phyloP scores from a whole-genome alignment of 805 yeast species.

The Priceomyces haplophilus region DNA sequence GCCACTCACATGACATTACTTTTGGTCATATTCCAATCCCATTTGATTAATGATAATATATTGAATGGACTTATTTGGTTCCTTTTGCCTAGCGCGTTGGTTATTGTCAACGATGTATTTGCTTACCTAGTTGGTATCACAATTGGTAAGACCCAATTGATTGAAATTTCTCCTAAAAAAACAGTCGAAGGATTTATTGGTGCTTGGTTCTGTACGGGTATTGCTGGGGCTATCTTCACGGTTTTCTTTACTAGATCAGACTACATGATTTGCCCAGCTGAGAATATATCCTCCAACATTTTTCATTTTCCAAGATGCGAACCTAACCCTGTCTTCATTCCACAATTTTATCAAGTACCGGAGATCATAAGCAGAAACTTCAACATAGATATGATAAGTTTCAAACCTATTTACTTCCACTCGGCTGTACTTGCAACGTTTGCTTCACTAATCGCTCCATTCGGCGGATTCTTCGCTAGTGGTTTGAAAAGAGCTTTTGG shows the following conservation, averaged over 20 bases:
- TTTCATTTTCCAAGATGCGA: constrained; percentile 69
- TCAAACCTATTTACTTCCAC: constrained; percentile 90
- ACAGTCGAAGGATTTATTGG: constrained; percentile 97
- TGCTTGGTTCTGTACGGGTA: constrained; percentile 91
- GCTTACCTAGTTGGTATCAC: constrained; percentile 97
- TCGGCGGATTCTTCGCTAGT: constrained; percentile 97
- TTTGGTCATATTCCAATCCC: constrained; percentile 90
- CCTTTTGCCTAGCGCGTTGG: constrained; percentile 85
- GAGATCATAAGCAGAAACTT: constrained; percentile 52
- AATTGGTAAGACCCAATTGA: constrained; percentile 88
- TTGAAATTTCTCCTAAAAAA: constrained; percentile 93
- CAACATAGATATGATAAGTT: constrained; percentile 44
- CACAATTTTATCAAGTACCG: constrained; percentile 77
- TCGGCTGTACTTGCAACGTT: constrained; percentile 83
- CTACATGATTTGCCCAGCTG: constrained; percentile 87
- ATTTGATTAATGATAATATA: constrained; percentile 84
- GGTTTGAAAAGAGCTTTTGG: constrained; percentile 97
- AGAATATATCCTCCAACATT: constrained; percentile 57
- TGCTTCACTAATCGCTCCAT: constrained; percentile 96
- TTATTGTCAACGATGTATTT: constrained; percentile 90
- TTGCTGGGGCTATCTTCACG: constrained; percentile 67
- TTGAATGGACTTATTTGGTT: constrained; percentile 93
- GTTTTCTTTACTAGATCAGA: constrained; percentile 59
- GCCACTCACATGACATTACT: constrained; percentile 91
- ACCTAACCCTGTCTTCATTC: constrained; percentile 83